These are phyloP conservation scores for Stagonosporopsis chrysanthemi DNA, from an alignment of 2,329 filamentous ascomycete species.

Conservation along the genomic window DNA sequence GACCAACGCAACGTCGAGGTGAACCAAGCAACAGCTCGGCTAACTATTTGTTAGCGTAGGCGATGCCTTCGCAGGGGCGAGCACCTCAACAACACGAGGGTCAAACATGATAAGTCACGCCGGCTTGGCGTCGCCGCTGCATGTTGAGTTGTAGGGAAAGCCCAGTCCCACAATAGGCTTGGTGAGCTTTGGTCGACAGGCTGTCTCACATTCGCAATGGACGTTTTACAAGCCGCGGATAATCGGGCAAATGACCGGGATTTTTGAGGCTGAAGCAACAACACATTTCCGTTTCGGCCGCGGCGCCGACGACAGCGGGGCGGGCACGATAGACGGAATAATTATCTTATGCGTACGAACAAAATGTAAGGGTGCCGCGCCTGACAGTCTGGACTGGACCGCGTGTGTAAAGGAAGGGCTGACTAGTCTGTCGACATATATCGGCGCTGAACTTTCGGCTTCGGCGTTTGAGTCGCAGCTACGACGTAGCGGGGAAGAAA, in stretches of 20 bases:
- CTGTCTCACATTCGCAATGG: not conserved
- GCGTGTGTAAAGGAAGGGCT: conserved; percentile 17
- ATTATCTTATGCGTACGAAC: conserved; percentile 20
- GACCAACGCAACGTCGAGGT: too few species aligned
- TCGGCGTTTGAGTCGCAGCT: conserved; percentile 15
- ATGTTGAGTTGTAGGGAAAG: conserved; percentile 13
- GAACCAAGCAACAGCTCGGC: too few species aligned
- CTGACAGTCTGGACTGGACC: conserved; percentile 11
- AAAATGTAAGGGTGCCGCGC: conserved; percentile 14
- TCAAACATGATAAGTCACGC: conserved; percentile 1
- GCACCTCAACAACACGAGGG: not conserved
- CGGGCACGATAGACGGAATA: conserved; percentile 34
- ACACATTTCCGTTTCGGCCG: conserved; percentile 33
- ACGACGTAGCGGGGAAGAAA: not conserved
- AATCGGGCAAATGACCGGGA: conserved; percentile 18
- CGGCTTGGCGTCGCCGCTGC: conserved; percentile 12
- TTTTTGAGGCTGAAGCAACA: conserved; percentile 19
- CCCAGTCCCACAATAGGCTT: conserved; percentile 2
- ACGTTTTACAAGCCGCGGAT: conserved; percentile 18
- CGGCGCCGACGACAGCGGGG: conserved; percentile 34
- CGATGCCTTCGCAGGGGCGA: too few species aligned
- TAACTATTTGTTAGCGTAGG: too few species aligned
- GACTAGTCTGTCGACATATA: conserved; percentile 1
- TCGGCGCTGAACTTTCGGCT: conserved; percentile 13
- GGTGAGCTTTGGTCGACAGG: conserved; percentile 2